Evolutionary conservation across 2,329 filamentous ascomycete genomes (phyloP), one percentile per base, ranked within the genome.

Genomic region (Thermoascus crustaceus): DNA sequence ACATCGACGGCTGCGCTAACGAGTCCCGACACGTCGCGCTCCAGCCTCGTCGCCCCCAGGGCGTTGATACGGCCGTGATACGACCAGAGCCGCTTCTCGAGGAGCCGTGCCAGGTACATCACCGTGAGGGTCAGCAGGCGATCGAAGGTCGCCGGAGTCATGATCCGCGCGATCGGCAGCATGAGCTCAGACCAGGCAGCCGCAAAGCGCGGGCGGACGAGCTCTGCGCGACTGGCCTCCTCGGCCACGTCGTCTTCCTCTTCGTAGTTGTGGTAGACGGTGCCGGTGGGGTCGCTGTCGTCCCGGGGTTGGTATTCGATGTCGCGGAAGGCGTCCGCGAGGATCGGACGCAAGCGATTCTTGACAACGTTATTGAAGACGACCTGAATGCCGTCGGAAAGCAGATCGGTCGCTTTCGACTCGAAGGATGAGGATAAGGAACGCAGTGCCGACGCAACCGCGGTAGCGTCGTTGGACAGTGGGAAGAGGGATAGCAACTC

Each of bases 311-410:
- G 73, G 63, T 98, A 98, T 61, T 95, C 87, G 14, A 85, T 76
- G 51, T 96, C 89, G 27, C 88, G 81, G 71, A 96, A 96, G 0
- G 87, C 80, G 39, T 98, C 89, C 11, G 78, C 75, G 7, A 98
- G 71, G 3, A 95, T 80, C 0, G 86, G 85, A 0, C 88, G 80
- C 9, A 98, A 71, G 7, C 88, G 84, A 2, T 80, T 76, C 54
- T 89, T 89, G 49, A 95, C 73, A 2, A 96, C 85, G 52, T 88
- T 82, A 51, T 84, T 81, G 57, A 94, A 93, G 29, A 94, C 73
- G 4, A 94, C 87, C 47, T 82, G 76, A 19, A 94, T 75, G 20
- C 85, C 86, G 54, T 96, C 89, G 36, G 76, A 76, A 40, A 94
- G 73, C 5, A 98, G 73, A 54, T 95, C 88, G 5, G 70, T 76